A percentile compares a stretch with the other conserved stretches of the same genome.
Conservation (phyloP, 2,329 filamentous ascomycete species). For the Colletotrichum nymphaeae region DNA sequence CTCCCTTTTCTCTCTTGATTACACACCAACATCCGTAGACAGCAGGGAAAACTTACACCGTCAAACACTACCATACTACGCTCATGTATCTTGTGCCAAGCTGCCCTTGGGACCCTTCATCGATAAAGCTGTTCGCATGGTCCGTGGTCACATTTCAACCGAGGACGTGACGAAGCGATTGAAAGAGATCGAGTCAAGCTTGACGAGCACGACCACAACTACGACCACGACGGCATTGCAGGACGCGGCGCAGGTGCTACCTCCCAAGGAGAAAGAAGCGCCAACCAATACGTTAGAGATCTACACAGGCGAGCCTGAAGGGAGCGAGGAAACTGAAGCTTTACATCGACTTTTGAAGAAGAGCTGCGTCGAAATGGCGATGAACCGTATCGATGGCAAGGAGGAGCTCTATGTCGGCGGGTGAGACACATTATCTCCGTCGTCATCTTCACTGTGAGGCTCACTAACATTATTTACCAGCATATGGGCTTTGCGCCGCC, state of each 20-base stretch:
- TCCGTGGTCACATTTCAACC: not conserved
- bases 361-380: slow-evolving; percentile 52
- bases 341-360: slow-evolving; percentile 38
- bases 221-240: not conserved
- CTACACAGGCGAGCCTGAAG: not conserved
- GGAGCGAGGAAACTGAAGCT: not conserved
- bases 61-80: not conserved
- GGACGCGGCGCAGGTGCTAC: not conserved
- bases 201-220: not conserved
- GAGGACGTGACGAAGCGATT: slow-evolving; percentile 12
- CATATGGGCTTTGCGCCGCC: slow-evolving; percentile 81
- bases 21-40: not conserved
- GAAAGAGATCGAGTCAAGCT: slow-evolving; percentile 4
- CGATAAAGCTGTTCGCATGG: not conserved
- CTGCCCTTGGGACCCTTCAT: not conserved
- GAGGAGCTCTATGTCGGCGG: slow-evolving; percentile 54
- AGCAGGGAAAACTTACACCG: not conserved
- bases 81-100: not conserved
- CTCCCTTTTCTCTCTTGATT: too few relatives aligned
- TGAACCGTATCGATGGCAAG: slow-evolving; percentile 54
- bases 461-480: slow-evolving; percentile 56
- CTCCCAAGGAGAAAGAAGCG: not conserved
- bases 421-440: slow-evolving; percentile 39
- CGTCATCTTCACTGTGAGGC: not conserved
- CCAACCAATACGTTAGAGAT: not conserved